Evolutionary conservation across 2,329 filamentous ascomycete species (phyloP).

Genomic region (Dothideomycetes sp.): DNA sequence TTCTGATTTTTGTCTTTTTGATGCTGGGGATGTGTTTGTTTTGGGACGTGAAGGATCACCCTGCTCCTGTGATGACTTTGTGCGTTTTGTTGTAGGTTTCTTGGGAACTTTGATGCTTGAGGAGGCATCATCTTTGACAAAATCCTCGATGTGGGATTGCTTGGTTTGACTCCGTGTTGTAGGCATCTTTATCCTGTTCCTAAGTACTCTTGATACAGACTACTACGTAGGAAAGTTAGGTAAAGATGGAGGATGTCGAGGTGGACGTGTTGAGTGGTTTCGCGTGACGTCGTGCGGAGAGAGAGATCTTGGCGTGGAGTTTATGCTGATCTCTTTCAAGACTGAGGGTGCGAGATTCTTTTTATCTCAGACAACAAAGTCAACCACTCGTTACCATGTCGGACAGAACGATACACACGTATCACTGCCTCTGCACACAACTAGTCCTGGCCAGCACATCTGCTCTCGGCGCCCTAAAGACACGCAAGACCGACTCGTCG

Average conservation of each 20-base stretch:
- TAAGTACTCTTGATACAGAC: neutral
- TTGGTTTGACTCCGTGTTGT: neutral
- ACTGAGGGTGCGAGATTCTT: too few relatives aligned
- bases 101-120: too few relatives aligned
- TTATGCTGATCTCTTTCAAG: too few relatives aligned
- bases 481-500: neutral
- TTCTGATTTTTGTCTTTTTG: neutral
- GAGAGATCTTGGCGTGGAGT: constrained; percentile 2
- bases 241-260: neutral
- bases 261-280: neutral
- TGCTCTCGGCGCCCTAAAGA: constrained; percentile 31
- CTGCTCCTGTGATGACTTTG: too few relatives aligned
- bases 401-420: constrained; percentile 36
- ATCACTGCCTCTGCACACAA: constrained; percentile 58
- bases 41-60: too few relatives aligned
- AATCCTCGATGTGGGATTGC: neutral
- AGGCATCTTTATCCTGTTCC: neutral
- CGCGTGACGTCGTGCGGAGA: neutral
- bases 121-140: too few relatives aligned
- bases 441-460: constrained; percentile 54
- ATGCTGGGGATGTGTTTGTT: too few relatives aligned
- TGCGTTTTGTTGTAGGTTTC: too few relatives aligned
- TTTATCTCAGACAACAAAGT: too few relatives aligned
- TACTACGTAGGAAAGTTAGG: neutral
- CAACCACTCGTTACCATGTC: neutral